Percentiles rank a stretch among this genome's conserved stretches.
These are phyloP conservation scores for Arthrobotrys musiformis DNA, from an alignment of 2,329 filamentous ascomycete species.

Conservation along the genomic window DNA sequence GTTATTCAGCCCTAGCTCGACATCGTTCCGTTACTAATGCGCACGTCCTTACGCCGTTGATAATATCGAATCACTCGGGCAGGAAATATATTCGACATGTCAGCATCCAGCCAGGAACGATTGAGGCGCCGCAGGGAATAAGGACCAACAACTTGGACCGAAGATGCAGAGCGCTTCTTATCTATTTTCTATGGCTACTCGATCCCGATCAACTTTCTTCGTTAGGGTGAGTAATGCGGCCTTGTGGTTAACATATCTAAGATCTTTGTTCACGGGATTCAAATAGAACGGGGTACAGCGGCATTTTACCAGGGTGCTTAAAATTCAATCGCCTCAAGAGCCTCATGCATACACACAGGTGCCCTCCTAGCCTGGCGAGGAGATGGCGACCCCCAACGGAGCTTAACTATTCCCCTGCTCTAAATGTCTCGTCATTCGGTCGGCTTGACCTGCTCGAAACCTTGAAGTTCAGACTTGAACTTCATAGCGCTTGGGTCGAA, in stretches of 20 bases:
- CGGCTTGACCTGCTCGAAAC: background rate
- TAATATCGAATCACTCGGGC: background rate
- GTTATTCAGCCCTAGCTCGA: background rate
- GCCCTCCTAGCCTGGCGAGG: no score
- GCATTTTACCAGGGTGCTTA: background rate
- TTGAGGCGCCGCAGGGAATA: background rate
- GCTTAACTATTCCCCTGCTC: background rate
- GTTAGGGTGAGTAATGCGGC: background rate
- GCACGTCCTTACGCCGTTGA: background rate
- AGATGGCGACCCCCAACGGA: background rate
- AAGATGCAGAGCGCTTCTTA: background rate
- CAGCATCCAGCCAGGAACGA: background rate
- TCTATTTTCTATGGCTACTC: background rate
- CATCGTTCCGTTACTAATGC: background rate
- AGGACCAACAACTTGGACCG: background rate
- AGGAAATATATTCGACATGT: background rate
- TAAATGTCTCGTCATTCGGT: background rate
- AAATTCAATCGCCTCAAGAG: background rate
- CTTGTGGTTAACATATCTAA: background rate
- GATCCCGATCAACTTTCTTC: background rate
- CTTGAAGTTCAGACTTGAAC: background rate
- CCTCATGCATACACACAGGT: background rate
- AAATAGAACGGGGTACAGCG: background rate
- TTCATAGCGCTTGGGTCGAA: background rate
- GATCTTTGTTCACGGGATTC: background rate